These are phyloP conservation scores for Bipolaris zeicola DNA, from an alignment of 2,329 filamentous ascomycete genomes.

Conservation along the genomic window DNA sequence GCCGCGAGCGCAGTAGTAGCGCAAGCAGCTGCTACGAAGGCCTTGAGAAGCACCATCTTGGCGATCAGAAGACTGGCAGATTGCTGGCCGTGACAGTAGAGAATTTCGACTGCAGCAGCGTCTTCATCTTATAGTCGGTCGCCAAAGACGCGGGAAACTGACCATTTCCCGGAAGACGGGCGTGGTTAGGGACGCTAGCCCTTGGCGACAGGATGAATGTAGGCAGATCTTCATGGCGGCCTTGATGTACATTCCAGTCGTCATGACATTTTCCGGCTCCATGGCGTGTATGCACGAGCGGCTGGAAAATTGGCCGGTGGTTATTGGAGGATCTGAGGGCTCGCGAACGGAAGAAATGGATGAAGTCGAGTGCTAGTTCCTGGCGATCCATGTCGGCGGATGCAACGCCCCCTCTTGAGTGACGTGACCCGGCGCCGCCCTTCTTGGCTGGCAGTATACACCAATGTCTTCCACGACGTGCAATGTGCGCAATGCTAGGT, in stretches of 20 bases:
- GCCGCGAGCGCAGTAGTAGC: slow-evolving; percentile 30
- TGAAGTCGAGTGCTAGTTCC: slow-evolving; percentile 13
- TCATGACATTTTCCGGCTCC: slow-evolving; percentile 14
- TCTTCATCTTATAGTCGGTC: slow-evolving; percentile 9
- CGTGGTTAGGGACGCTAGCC: slow-evolving; percentile 6
- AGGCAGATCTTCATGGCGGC: slow-evolving; percentile 10
- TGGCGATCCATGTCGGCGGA: slow-evolving; percentile 22
- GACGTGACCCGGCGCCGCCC: slow-evolving; percentile 7
- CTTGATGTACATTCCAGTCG: not conserved
- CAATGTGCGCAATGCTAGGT: too few species aligned
- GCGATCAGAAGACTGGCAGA: slow-evolving; percentile 17
- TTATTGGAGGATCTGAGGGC: slow-evolving; percentile 33
- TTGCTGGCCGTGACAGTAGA: slow-evolving; percentile 2
- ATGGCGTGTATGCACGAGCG: slow-evolving; percentile 3
- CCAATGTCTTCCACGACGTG: not conserved
- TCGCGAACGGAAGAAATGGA: slow-evolving; percentile 27
- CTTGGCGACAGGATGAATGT: slow-evolving; percentile 16
- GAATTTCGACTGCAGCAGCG: not conserved
- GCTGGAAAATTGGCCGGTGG: slow-evolving; percentile 6
- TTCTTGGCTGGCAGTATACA: not conserved
- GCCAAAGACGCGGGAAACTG: not conserved
- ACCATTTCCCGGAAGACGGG: slow-evolving; percentile 3
- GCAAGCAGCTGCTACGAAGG: slow-evolving; percentile 30
- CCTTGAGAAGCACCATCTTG: slow-evolving; percentile 29
- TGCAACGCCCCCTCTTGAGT: slow-evolving; percentile 15